Base-by-base conservation (phyloP, 2,329 filamentous ascomycete genomes). In the Helicocarpus griseus region DNA sequence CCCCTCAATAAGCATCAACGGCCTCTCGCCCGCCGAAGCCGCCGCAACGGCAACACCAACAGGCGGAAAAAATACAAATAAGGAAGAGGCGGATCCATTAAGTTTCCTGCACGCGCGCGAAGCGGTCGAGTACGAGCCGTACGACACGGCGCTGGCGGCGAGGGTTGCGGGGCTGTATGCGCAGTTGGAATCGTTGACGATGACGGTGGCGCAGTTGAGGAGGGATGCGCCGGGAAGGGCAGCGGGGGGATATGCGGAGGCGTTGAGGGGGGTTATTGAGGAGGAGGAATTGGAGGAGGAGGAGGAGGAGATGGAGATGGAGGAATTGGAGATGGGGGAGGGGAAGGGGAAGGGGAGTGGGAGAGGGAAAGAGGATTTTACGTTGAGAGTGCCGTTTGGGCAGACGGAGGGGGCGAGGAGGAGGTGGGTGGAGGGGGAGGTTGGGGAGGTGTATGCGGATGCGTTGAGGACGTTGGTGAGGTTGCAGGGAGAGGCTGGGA, bases 221-320 rank as follows among this genome's bases (percentile, higher is more conserved):
- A 64, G 73, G 26, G 69, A 73, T 52, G 71, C 72, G 49, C 73
- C 73, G 1, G 58, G 54, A 5, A 61, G 63, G 22, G 72, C 72
- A 19, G 73, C 73, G 22, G 63, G 60, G 50, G 58, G 55, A 21
- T 73, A 71, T 58, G 64, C 61, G 14, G 63, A 68, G 33, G 53
- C 63, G 33, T 55, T 75, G 55, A 60, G 55, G 39, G 58, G 56
- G 33, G 61, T 60, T 29, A 56, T 74, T n/a, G 57, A 63, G 28
- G 63, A 63, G 24, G 70, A 73, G 22, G 69, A 72, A 14, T 63
- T 67, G 22, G 67, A 72, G 43, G 65, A 64, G 21, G 50, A 87
- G 77, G 54, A 83, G 70, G 83, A 85, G 5, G 85, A 81, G 71
- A 79, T 69, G 60, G 77, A 73, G 5, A 60, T 69, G 59, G 68